Evolutionary conservation across 1,139 yeast species (phyloP), one percentile per base, ranked within the genome.

Genomic region (Suzukiozyma palmioleophila): DNA sequence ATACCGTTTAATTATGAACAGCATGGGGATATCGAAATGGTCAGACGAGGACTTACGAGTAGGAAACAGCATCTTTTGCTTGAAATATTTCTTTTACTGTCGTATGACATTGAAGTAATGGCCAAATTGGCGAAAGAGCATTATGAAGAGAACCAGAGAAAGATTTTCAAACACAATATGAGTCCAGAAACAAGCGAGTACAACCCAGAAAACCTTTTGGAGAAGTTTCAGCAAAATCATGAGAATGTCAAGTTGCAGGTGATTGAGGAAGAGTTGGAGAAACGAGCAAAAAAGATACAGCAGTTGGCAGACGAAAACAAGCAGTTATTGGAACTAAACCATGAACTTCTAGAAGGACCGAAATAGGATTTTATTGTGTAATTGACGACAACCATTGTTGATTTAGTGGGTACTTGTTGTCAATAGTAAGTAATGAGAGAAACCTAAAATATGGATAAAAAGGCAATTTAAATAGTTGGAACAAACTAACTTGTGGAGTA

Each of bases 311-410:
- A 43, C 3, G 71, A 66, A 42, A 64, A 64, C 43, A 62, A 59
- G 43, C 46, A 57, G 35, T 48, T 66, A 25, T 53, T 65, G 43
- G 68, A 64, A 30, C 53, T 65, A 47, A 66, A 66, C 45, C 69
- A 61, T 39, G 59, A 57, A 24, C 47, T 66, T 35, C 44, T 65
- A 12, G 14, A 16, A 48, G 22, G 22, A 18, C 22, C 4, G 22
- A 18, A 18, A 18, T 18, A 18, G 22, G 22, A 18, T 18, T 4
- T 5, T 7, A 18, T 7, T 18, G 22, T 18, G 22, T 5, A 5
- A 18, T 18, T 7, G 22, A 18, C 7, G 22, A n/a, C n/a, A n/a
- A n/a, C n/a, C n/a, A n/a, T 18, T 18, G 4, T 5, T 18, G 22
- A 7, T 18, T 18, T 5, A 18, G 22, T 18, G 4, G 22, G 22